phyloP scores from a whole-genome alignment of 2,329 filamentous ascomycete species.

The Phaeoacremonium minimum region DNA sequence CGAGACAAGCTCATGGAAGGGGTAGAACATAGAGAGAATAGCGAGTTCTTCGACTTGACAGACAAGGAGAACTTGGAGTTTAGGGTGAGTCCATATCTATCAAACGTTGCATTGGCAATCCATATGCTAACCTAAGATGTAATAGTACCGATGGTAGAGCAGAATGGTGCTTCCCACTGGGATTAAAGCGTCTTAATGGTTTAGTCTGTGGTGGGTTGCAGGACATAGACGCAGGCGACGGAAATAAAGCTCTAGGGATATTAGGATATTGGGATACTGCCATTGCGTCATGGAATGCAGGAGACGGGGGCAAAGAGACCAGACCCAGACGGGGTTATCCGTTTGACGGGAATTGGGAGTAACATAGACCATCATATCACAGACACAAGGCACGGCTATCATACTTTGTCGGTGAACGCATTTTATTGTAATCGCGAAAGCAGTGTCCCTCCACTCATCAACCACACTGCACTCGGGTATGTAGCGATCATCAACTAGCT shows the following conservation, averaged over 20 bases:
- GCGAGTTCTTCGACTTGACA: slow-evolving; percentile 23
- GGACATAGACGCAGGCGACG: too few species aligned
- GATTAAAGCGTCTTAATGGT: too few species aligned
- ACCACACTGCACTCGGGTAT: slow-evolving; percentile 51
- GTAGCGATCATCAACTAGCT: slow-evolving; percentile 60
- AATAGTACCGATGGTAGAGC: slow-evolving; percentile 6
- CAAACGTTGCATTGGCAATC: background rate
- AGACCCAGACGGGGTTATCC: too few species aligned
- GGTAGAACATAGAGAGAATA: slow-evolving; percentile 16
- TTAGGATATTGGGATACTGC: too few species aligned
- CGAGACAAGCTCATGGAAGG: slow-evolving; percentile 5
- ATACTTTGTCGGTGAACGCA: slow-evolving; percentile 50
- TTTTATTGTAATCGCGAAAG: slow-evolving; percentile 55
- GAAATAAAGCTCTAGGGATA: too few species aligned
- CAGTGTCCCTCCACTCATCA: slow-evolving; percentile 43
- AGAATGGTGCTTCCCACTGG: too few species aligned
- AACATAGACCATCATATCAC: too few species aligned
- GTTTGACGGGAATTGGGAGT: too few species aligned
- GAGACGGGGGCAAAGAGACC: too few species aligned
- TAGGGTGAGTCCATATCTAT: slow-evolving; percentile 6
- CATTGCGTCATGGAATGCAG: too few species aligned
- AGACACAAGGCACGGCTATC: too few species aligned
- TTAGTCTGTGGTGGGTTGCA: too few species aligned
- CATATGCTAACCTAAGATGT: slow-evolving; percentile 2
- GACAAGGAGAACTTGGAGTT: slow-evolving; percentile 24